Evolutionary conservation across 1,284 basidiomycete genomes (phyloP).

Genomic region (Rhodotorula sp.): DNA sequence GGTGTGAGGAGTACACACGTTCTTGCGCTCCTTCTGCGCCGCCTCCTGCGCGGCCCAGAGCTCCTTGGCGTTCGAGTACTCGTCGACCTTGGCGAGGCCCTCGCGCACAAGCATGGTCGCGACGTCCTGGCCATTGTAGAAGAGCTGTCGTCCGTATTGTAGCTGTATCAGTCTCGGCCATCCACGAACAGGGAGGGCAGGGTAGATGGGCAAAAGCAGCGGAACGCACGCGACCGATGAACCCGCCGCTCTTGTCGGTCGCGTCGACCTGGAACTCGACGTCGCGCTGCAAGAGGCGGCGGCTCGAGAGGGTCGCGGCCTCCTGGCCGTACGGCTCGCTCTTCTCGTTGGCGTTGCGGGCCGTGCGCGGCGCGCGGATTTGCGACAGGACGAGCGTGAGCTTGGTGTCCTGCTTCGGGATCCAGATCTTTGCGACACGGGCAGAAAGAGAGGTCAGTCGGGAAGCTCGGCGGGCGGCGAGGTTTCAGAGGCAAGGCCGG

Average conservation of each 20-base stretch:
- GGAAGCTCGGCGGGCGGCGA: slow-evolving; percentile 10
- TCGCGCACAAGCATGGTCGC: slow-evolving; percentile 80
- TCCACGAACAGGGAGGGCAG: too few relatives aligned
- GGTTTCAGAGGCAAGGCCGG: neutral
- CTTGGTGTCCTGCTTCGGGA: slow-evolving; percentile 89
- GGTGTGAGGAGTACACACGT: slow-evolving; percentile 46
- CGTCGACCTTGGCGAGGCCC: slow-evolving; percentile 76
- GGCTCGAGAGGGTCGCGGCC: slow-evolving; percentile 75
- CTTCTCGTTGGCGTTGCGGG: slow-evolving; percentile 72
- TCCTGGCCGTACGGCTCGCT: slow-evolving; percentile 86
- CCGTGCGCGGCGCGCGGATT: slow-evolving; percentile 53
- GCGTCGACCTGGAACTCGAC: slow-evolving; percentile 88
- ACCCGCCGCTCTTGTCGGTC: slow-evolving; percentile 92
- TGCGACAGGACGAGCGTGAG: slow-evolving; percentile 79
- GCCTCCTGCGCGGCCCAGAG: slow-evolving; percentile 74
- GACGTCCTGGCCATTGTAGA: slow-evolving; percentile 70
- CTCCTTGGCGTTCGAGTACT: slow-evolving; percentile 79
- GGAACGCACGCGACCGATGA: slow-evolving; percentile 66
- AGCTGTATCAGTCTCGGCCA: neutral
- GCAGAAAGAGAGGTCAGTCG: neutral
- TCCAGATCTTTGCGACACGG: slow-evolving; percentile 61
- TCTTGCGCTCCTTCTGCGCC: slow-evolving; percentile 62
- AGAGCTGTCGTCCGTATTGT: slow-evolving; percentile 28
- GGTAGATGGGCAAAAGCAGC: slow-evolving; percentile 3
- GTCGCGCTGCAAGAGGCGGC: slow-evolving; percentile 87